Evolutionary conservation across 768 basidiomycete genomes (phyloP), one percentile per base, ranked within the genome.

Genomic region (Naganishia onofrii): DNA sequence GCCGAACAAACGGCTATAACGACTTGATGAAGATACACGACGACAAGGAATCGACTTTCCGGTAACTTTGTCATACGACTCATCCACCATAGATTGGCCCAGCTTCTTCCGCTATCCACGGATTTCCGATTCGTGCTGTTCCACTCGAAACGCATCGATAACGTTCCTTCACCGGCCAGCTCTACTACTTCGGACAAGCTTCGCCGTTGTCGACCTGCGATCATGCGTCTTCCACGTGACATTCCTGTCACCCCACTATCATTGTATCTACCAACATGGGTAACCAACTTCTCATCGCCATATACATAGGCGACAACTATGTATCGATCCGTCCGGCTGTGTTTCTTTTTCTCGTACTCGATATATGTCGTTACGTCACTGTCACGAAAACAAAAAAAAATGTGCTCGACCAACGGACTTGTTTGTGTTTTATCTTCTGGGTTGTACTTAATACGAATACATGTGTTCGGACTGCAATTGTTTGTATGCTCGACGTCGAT

Each of bases 221-320:
- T n/a, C 6, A 17, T n/a, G 48, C 48, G 48, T 51, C 48, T 51
- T 51, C 23, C 12, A 26, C 23, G 48, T n/a, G 3, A 4, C 21
- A 21, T 12, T 23, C 5, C 21, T 26, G 48, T 12, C 48, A 51
- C 13, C 23, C 21, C 60, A 4, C 42, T 63, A 44, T 34, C 23
- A 63, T 26, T 63, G 60, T 63, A 63, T 44, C 36, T 44, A 63
- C 42, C 36, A 28, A 36, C 28, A 63, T 8, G 42, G 36, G n/a
- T 42, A 58, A 58, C 57, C 60, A 21, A 3, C 54, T 32, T 19
- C 38, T 63, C 38, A n/a, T 29, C 38, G 60, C 60, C 60, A 63
- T 44, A 44, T 63, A 44, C 60, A 63, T 29, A 42, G 60, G 60
- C 60, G 38, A 36, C 34, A 19, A 26, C 21, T 63, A 42, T 63